These are phyloP conservation scores for Fragaria ananassa DNA, from an alignment of 306 rosid species.

Conservation along the genomic window DNA sequence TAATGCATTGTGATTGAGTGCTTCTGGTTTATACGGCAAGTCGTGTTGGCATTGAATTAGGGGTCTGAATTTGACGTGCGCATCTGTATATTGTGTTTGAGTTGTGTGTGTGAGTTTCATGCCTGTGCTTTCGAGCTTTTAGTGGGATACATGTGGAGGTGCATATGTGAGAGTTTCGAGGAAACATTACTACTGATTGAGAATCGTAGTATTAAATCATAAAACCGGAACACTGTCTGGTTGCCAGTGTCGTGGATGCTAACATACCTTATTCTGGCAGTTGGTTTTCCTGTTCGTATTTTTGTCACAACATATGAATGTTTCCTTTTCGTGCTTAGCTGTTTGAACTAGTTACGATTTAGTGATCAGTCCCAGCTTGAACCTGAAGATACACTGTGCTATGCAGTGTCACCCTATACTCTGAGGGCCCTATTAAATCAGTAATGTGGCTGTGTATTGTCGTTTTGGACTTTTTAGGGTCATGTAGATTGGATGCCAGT, in stretches of 20 bases:
- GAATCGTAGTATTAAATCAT: slow-evolving; percentile 11
- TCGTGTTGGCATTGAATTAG: slow-evolving; percentile 33
- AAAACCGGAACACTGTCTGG: slow-evolving; percentile 1
- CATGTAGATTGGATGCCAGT: not conserved
- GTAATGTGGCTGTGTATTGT: not conserved
- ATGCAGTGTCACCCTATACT: not conserved
- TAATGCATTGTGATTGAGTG: slow-evolving; percentile 65
- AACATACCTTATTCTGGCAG: slow-evolving; percentile 5
- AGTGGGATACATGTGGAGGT: slow-evolving; percentile 19
- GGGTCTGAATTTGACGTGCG: slow-evolving; percentile 21
- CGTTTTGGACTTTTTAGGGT: not conserved
- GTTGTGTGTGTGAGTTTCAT: slow-evolving; percentile 29
- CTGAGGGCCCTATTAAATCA: not conserved
- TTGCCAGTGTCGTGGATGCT: not conserved
- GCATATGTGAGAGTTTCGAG: slow-evolving; percentile 32
- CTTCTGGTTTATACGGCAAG: slow-evolving; percentile 27
- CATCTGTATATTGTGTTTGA: slow-evolving; percentile 29
- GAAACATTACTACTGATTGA: slow-evolving; percentile 24
- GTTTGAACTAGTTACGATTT: not conserved
- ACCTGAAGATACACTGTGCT: not conserved
- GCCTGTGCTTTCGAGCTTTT: slow-evolving; percentile 29
- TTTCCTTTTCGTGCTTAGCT: slow-evolving; percentile 21
- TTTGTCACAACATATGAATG: slow-evolving; percentile 3
- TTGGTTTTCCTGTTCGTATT: not conserved
- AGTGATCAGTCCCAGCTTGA: not conserved